Evolutionary conservation across 2,329 filamentous ascomycete genomes (phyloP).

Genomic region (Sclerotiophoma versabilis): DNA sequence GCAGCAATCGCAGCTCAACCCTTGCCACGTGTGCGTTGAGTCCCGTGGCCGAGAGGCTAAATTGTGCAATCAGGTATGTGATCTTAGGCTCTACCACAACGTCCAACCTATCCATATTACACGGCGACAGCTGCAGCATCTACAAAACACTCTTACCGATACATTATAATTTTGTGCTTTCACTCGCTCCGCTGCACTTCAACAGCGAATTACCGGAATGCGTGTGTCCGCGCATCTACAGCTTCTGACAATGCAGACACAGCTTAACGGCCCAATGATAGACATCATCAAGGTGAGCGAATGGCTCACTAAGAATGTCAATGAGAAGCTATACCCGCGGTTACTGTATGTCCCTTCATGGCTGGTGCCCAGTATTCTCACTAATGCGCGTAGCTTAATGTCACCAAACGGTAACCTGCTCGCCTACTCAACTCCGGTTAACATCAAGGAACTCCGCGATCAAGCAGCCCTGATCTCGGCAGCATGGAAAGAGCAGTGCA

Average conservation of each 20-base stretch:
- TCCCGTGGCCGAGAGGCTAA: not conserved
- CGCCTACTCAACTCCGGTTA: constrained; percentile 57
- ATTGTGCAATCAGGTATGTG: constrained; percentile 9
- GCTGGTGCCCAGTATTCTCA: not conserved
- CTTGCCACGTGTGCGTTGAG: not conserved
- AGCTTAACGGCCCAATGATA: constrained; percentile 47
- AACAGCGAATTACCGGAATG: not conserved
- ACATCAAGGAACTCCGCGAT: constrained; percentile 58
- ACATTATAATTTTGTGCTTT: not conserved
- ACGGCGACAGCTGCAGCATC: not conserved
- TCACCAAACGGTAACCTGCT: constrained; percentile 60
- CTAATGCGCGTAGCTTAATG: constrained; percentile 51
- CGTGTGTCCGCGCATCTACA: constrained; percentile 2
- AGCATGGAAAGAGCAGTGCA: constrained; percentile 56
- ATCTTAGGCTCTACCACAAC: constrained; percentile 10
- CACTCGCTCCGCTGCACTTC: not conserved
- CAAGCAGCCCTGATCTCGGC: constrained; percentile 58
- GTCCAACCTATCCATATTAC: constrained; percentile 2
- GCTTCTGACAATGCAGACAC: constrained; percentile 12
- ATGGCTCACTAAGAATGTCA: constrained; percentile 54
- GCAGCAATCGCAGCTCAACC: not conserved
- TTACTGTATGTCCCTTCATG: constrained; percentile 49
- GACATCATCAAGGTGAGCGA: constrained; percentile 54
- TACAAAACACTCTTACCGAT: constrained; percentile 1
- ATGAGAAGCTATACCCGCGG: constrained; percentile 53